Evolutionary conservation across 2,329 filamentous ascomycete genomes (phyloP), one percentile per base, ranked within the genome.

Genomic region (Leptographium procerum): DNA sequence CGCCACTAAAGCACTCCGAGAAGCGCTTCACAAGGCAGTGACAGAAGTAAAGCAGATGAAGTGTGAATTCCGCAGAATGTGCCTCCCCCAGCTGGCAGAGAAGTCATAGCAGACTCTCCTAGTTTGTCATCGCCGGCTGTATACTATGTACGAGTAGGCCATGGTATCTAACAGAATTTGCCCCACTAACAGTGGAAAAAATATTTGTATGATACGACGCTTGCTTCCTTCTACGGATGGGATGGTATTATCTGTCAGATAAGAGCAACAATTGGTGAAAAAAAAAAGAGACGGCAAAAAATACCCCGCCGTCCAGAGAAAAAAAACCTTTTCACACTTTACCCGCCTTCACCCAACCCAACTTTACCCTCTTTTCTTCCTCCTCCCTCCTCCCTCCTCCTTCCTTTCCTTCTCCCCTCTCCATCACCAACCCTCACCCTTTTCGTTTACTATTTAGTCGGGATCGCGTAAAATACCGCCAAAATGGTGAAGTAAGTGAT

Each of bases 401-500:
- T 43, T 52, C 26, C 40, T 50, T 53, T 55, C 52, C 36, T 54
- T 51, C 50, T 58, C 47, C 52, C 55, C 56, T 50, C 56, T 54
- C 54, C 54, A 51, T 29, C 55, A 33, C 33, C 26, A 52, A 40
- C 22, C 45, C 48, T 47, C 11, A 50, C 56, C 55, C 50, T 63
- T 67, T 66, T 63, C 64, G 64, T 45, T 53, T 54, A 56, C 24
- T 29, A 52, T 50, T 50, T 48, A 51, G 53, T 52, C 57, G 66
- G 62, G 64, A 66, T 67, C 65, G 66, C 63, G 63, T 64, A 64
- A 75, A 87, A 84, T 75, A 89, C 91, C 89, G 90, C 81, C 87
- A 96, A 91, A 77, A 99, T 99, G 94, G 94, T 99, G 77, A 96
- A 97, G 91, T 96, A 88, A 88, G 91, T 92, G 50, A 26, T 48